Percentiles rank a stretch among this genome's conserved stretches.
Conservation (phyloP, 2,329 filamentous ascomycete species). For the Pleomassaria siparia region DNA sequence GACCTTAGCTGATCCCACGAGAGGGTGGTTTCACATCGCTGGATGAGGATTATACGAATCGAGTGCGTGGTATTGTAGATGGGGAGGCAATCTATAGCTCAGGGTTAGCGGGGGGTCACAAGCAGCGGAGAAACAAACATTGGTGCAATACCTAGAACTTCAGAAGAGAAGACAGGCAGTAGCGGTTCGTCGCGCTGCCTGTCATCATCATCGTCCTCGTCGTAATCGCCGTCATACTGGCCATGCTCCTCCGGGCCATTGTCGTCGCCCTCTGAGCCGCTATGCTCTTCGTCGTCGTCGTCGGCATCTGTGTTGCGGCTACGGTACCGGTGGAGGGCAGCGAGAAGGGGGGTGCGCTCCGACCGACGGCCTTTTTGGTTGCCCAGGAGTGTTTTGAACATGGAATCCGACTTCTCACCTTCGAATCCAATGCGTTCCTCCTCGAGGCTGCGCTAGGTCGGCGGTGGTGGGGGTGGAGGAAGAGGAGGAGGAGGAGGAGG, state of each 20-base stretch:
- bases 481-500: constrained; percentile 6
- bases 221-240: constrained; percentile 31
- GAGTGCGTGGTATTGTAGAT: constrained; percentile 90
- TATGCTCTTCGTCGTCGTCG: constrained; percentile 14
- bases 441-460: constrained; percentile 2
- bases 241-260: constrained; percentile 20
- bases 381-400: constrained; percentile 43
- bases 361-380: constrained; percentile 30
- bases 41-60: constrained; percentile 79
- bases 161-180: constrained; percentile 45
- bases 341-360: constrained; percentile 41
- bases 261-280: constrained; percentile 20
- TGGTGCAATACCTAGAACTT: constrained; percentile 34
- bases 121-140: constrained; percentile 10
- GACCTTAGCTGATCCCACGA: constrained; percentile 94
- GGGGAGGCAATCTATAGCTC: constrained; percentile 71
- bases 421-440: constrained; percentile 9
- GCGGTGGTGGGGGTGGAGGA: constrained; percentile 6
- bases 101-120: constrained; percentile 29
- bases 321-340: constrained; percentile 34
- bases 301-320: constrained; percentile 24
- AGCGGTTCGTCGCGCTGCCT: constrained; percentile 36
- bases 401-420: constrained; percentile 24
- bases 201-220: constrained; percentile 32
- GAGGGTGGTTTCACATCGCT: constrained; percentile 86